Conservation (phyloP, 257 asterid genomes). For the Henckelia pumila region DNA sequence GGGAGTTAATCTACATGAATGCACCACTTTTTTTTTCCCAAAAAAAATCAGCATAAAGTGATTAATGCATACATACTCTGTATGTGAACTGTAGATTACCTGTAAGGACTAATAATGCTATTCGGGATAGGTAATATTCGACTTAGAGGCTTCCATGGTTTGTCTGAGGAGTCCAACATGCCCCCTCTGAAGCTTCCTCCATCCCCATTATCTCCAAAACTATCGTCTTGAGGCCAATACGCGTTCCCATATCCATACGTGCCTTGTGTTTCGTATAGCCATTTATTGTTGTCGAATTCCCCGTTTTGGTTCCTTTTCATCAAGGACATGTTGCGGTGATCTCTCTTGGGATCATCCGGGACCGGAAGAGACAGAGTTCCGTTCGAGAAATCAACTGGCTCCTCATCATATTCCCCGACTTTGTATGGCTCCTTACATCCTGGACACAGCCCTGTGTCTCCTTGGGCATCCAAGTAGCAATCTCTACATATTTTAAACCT, state of each 20-base stretch:
- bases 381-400: constrained; percentile 44
- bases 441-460: constrained; percentile 66
- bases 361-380: constrained; percentile 66
- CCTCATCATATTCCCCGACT: constrained; percentile 60
- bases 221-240: constrained; percentile 77
- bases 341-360: constrained; percentile 52
- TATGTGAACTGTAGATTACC: constrained; percentile 23
- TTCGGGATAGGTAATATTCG: constrained; percentile 54
- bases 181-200: constrained; percentile 37
- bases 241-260: constrained; percentile 86
- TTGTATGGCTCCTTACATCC: constrained; percentile 84
- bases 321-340: constrained; percentile 56
- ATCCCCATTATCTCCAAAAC: constrained; percentile 48
- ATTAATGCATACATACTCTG: too few species aligned
- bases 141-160: constrained; percentile 86
- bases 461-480: constrained; percentile 84
- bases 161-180: constrained; percentile 52
- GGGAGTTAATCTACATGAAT: too few species aligned
- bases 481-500: constrained; percentile 89
- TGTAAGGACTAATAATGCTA: constrained; percentile 75
- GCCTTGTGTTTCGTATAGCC: constrained; percentile 83
- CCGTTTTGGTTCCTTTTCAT: constrained; percentile 77
- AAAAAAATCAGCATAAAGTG: too few species aligned
- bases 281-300: constrained; percentile 80
- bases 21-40: too few species aligned